Evolutionary conservation across 441 rosid species (phyloP), one percentile per base, ranked within the genome.

Genomic region (Adansonia madagascariensis): DNA sequence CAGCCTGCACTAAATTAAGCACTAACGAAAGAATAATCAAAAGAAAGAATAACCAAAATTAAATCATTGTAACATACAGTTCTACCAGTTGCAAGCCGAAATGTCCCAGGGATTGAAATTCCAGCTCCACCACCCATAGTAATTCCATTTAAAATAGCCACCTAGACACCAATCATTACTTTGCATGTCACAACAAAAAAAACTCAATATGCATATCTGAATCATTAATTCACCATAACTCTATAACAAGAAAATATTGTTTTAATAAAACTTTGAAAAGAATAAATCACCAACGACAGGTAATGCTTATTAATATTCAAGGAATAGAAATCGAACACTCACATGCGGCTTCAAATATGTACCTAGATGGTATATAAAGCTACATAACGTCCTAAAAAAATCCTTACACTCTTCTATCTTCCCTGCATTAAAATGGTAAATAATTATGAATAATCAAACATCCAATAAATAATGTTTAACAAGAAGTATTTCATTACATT

Each of bases 101-200:
- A 90, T 79, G 94, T 88, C 74, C 98, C 97, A 53, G 98, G 97
- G 64, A 95, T 89, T n/a, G 99, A 94, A 85, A 95, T 88, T 84
- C 98, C 97, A 74, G 93, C 89, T 44, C 99, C 97, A 59, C 99
- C 99, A 68, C 97, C 98, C 97, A 95, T 94, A 53, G 97, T 93
- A 79, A 89, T 86, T 75, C 98, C 99, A 75, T 95, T 80, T 85
- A 93, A 84, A 69, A 93, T 77, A 59, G 98, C 97, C 82, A 93
- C 97, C 99, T 95, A 77, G 57, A 84, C 15, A 67, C 35, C 65
- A 50, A 31, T 68, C 67, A 52, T 77, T 68, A 60, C 43, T 17
- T 59, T 31, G 44, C 4, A 6, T 49, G 55, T 65, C 57, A 66
- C 65, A 9, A 43, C 61, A 8, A 35, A 46, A n/a, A 24, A 24